These are phyloP conservation scores for Chlamydomonas reinhardtii DNA, from an alignment of 163 green algal genomes.

Conservation along the genomic window DNA sequence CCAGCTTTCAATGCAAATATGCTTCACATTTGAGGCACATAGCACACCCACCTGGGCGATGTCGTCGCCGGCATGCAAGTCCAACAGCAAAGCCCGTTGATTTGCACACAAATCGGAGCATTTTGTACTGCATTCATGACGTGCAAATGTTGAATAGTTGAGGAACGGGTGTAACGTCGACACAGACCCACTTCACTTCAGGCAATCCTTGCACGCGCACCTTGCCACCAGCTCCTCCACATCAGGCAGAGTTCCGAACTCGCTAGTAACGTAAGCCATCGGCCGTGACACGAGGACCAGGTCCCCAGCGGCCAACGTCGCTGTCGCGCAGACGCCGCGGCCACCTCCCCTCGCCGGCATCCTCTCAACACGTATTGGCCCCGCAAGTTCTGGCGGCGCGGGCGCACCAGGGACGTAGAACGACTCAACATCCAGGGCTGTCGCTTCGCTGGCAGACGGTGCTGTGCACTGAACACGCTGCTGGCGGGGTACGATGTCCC, in stretches of 20 bases:
- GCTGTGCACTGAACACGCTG: too few relatives aligned
- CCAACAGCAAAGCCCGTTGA: background rate
- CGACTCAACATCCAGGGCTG: too few relatives aligned
- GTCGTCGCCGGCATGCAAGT: background rate
- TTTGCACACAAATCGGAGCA: background rate
- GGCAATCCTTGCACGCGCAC: too few relatives aligned
- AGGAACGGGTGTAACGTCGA: too few relatives aligned
- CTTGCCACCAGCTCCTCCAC: background rate
- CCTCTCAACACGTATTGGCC: background rate
- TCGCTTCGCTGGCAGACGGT: too few relatives aligned
- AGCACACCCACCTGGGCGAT: too few relatives aligned
- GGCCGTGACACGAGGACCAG: constrained; percentile 12
- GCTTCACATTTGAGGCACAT: too few relatives aligned
- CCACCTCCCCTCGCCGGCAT: background rate
- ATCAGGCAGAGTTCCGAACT: background rate
- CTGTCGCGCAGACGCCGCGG: background rate
- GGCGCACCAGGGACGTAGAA: too few relatives aligned
- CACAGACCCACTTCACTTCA: too few relatives aligned
- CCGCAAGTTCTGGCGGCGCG: too few relatives aligned
- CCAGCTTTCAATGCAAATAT: too few relatives aligned
- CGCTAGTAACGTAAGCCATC: background rate
- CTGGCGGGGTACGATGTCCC: too few relatives aligned
- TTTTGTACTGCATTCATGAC: background rate
- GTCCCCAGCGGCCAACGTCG: background rate
- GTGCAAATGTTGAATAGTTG: background rate